Percentiles rank a stretch among this genome's conserved stretches.
Conservation (phyloP, 495 filamentous ascomycete genomes). For the Bryoglossum gracile region DNA sequence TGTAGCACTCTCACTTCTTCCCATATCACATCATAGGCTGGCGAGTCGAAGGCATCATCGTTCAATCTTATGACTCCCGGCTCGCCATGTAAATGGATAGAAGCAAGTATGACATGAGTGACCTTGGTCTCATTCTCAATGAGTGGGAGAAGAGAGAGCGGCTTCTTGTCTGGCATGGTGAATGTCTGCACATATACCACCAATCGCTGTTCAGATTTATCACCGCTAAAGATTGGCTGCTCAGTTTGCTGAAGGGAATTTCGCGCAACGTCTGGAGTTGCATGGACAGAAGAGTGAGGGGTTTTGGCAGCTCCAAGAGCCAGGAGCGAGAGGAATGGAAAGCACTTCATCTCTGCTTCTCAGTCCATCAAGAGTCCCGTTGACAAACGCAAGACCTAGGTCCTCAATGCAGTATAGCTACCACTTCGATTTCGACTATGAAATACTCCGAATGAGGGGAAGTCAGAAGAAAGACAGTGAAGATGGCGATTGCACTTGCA, state of each 20-base stretch:
- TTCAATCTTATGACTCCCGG: constrained; percentile 39
- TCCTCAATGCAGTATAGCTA: no score
- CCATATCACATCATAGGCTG: constrained; percentile 30
- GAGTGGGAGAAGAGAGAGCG: constrained; percentile 37
- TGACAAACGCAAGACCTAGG: no score
- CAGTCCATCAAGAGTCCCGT: neutral
- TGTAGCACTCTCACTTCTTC: constrained; percentile 35
- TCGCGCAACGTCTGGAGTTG: neutral
- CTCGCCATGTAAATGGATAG: constrained; percentile 37
- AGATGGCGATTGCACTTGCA: neutral
- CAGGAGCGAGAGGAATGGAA: neutral
- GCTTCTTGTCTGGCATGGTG: constrained; percentile 25
- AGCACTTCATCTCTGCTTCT: neutral
- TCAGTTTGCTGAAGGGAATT: neutral
- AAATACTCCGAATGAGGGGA: neutral
- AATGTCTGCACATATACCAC: constrained; percentile 39
- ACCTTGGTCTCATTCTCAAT: constrained; percentile 34
- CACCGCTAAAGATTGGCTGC: neutral
- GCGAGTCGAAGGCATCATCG: constrained; percentile 29
- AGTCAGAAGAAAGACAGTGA: neutral
- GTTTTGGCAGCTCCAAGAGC: neutral
- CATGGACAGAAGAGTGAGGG: neutral
- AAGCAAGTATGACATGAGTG: constrained; percentile 40
- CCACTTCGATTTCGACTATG: neutral
- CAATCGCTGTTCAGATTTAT: constrained; percentile 23